A percentile compares a stretch with the other conserved stretches of the same genome.
phyloP scores from a whole-genome alignment of 345 rosid genomes.

The Brassica nigra region DNA sequence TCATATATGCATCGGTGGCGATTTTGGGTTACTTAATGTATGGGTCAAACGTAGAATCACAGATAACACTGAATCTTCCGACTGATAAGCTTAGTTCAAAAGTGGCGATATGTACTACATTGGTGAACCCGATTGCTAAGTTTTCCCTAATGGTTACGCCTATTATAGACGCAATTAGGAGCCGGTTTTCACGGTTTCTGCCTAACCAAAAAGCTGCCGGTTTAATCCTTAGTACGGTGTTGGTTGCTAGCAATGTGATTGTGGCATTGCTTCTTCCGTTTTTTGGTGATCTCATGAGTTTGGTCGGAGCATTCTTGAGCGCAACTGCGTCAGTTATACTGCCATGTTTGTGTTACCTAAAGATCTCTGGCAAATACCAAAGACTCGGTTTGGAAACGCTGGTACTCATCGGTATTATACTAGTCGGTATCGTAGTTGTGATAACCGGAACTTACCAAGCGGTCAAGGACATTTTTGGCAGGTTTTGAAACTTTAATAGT shows the following conservation, averaged over 20 bases:
- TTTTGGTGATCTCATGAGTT: not conserved
- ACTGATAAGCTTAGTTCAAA: conserved; percentile 47
- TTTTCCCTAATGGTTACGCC: conserved; percentile 65
- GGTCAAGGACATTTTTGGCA: not conserved
- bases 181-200: conserved; percentile 29
- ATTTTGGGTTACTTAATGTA: conserved; percentile 64
- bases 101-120: conserved; percentile 61
- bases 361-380: not conserved
- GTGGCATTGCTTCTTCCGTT: conserved; percentile 57
- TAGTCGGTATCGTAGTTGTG: not conserved
- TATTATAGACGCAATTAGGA: conserved; percentile 45
- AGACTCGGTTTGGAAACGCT: not conserved
- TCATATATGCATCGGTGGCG: conserved; percentile 59
- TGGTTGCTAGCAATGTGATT: conserved; percentile 50
- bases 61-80: conserved; percentile 63
- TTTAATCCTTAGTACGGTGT: conserved; percentile 42
- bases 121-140: conserved; percentile 63
- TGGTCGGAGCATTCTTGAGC: not conserved
- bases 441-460: not conserved
- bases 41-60: conserved; percentile 52
- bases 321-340: not conserved
- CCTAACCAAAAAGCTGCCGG: conserved; percentile 31
- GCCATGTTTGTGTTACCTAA: not conserved
- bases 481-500: not conserved
- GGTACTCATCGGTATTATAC: not conserved